Evolutionary conservation across 73 alveolate genomes (phyloP), one percentile per base, ranked within the genome.

Genomic region (Effrenium voratum): DNA sequence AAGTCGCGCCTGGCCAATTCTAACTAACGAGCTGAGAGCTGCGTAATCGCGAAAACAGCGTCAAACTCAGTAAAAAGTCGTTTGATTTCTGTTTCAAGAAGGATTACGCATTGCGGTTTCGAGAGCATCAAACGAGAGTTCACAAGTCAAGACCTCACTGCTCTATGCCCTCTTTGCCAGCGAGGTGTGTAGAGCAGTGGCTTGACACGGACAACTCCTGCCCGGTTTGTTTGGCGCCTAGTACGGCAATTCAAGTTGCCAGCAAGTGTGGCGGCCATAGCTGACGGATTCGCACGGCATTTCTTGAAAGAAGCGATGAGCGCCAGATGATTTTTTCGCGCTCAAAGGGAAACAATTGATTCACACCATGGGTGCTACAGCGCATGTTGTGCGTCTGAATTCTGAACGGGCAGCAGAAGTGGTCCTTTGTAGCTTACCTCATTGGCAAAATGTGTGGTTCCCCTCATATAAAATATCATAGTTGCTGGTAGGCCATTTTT

Each of bases 121-220:
- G 16, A 34, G 83, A 50, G 40, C 5, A n/a, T n/a, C 83, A 36
- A 5, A 46, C 83, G 13, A 28, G 0, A 72, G 49, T 72, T 72
- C 5, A 2, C 28, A 30, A 22, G 72, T 22, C 28, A 15, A 15
- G 68, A 63, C 5, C 12, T 12, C 28, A 43, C 43, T 57, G 26
- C 36, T 41, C 28, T 43, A 15, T 22, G 43, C 63, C 2, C 0
- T 8, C 36, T 32, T 22, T 66, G 79, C 43, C 79, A 81, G 26
- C 16, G 40, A 90, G 97, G 97, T 90, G 97, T 90, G 97, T 90
- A 30, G 97, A 90, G 66, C 97, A 90, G 47, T 90, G 97, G 97
- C 97, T 90, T 90, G 86, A 76, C 97, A 90, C 97, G 8, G 97
- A 90, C 97, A 90, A 90, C 76, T 90, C 97, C 40, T 90, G 97